Evolutionary conservation across 1,139 yeast genomes (phyloP).

Genomic region (Taphrina communis): DNA sequence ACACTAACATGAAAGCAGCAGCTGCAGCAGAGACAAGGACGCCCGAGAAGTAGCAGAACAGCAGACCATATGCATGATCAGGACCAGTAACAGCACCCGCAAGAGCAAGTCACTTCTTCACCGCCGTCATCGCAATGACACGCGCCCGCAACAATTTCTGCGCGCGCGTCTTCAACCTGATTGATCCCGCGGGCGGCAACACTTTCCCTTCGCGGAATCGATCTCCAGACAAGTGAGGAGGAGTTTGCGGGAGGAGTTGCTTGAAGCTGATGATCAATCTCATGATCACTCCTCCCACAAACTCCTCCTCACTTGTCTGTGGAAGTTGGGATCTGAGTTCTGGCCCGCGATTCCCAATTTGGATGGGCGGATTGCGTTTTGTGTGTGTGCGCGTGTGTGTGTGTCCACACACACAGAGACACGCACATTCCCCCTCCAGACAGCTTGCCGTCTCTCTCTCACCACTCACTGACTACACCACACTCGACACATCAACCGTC

Average conservation of each 20-base stretch:
- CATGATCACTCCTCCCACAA: not conserved
- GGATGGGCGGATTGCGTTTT: not conserved
- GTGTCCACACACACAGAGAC: constrained; percentile 8
- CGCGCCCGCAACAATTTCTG: too few relatives aligned
- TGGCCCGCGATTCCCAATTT: not conserved
- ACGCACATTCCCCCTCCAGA: constrained; percentile 12
- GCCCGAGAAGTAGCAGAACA: too few relatives aligned
- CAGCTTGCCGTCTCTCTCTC: not conserved
- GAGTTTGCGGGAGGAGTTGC: not conserved
- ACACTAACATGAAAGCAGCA: too few relatives aligned
- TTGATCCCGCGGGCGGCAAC: not conserved
- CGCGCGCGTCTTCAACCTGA: too few relatives aligned
- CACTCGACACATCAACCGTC: not conserved
- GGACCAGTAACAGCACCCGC: too few relatives aligned
- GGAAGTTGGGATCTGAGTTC: not conserved
- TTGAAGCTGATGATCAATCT: too few relatives aligned
- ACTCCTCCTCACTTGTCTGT: not conserved
- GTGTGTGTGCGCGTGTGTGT: not conserved
- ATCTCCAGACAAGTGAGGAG: not conserved
- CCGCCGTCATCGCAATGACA: too few relatives aligned
- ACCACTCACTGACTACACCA: not conserved
- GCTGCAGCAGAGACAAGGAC: too few relatives aligned
- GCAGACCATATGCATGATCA: too few relatives aligned
- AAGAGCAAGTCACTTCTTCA: too few relatives aligned
- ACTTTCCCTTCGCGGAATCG: not conserved